Evolutionary conservation across 306 rosid species (phyloP), one percentile per base, ranked within the genome.

Genomic region (Dalbergia cultrata): DNA sequence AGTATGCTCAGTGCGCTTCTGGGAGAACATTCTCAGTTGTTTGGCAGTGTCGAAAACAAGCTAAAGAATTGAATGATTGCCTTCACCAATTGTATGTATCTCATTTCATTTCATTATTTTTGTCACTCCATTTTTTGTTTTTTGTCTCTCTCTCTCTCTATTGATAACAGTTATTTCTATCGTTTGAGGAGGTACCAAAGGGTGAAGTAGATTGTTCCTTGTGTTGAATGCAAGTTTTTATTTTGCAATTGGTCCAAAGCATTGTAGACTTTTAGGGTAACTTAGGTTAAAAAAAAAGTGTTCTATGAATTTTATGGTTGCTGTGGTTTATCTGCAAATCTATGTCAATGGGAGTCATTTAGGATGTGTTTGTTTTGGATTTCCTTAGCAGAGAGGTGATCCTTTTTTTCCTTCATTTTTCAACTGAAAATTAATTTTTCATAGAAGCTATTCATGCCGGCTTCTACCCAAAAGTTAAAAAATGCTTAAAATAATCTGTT

Each of bases 1-100:
- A 86, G 81, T 95, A 91, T 76, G 99, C 99, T 43, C 87, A 95
- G 71, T 95, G 99, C 50, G 93, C 98, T 43, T 37, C 70, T 0
- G 99, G 98, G 50, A 93, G 87, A 89, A 90, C 99, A 11, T 5
- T 95, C 16, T 91, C 98, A 3, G 98, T 95, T 81, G 94, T 91
- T 56, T 91, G 97, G 94, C 70, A 73, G 19, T 95, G 99, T 84
- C 96, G 97, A 19, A 44, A 72, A 52, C 93, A 89, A 90, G 97
- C 96, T 58, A 86, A 90, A 61, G 93, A 89, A 70, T 87, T 95
- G 91, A 95, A 95, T 84, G 64, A 49, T 43, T 95, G 99, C 75
- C 98, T 95, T 81, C 99, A 88, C 81, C 91, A 81, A 79, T 93
- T 66, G 99, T 95, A 85, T 90, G 93, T 76, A 37, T 65, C 63